Base-by-base conservation (phyloP, 2,329 filamentous ascomycete species). In the Fusarium sp. region DNA sequence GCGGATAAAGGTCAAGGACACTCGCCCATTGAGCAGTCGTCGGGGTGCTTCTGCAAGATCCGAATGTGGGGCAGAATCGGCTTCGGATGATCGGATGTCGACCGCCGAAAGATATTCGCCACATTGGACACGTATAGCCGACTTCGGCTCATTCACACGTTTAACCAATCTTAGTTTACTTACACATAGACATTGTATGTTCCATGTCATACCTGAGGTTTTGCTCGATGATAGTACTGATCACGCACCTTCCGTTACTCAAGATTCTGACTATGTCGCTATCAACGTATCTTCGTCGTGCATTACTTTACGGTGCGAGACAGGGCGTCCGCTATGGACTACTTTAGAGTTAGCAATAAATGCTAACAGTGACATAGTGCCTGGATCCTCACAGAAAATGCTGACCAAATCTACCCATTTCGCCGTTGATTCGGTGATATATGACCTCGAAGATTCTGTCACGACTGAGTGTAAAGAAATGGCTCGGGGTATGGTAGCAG, bases 371-470 rank as follows among this genome's bases (percentile, higher is more conserved):
- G 14, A 15, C 3, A 5, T 20, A 60, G 55, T 64, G 7, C 56
- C 61, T n/a, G 55, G 55, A 7, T 48, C 56, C 2, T 64, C 55
- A 5, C 39, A 60, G n/a, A 64, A 60, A 15, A 64, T 64, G 61
- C 45, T 60, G 4, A 24, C 33, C 28, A 64, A 65, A 15, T 52
- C 62, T 1, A 43, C 22, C 20, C 39, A 18, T 15, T n/a, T 65
- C 6, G 17, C 7, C 1, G 34, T 61, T 28, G 56, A 61, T 26
- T 31, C 46, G 7, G 48, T 65, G 2, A 61, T 61, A 9, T 65
- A 61, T 18, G 62, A 65, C 39, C 62, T 61, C 3, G 57, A 65
- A 38, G 62, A 65, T 26, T 65, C 62, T 6, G 57, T 62, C 2
- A 20, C 18, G 3, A 3, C 26, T 5, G 26, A 43, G n/a, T 34